Evolutionary conservation across 192 early-diverging fungal species (phyloP), one percentile per base, ranked within the genome.

Genomic region (Coemansia sp.): DNA sequence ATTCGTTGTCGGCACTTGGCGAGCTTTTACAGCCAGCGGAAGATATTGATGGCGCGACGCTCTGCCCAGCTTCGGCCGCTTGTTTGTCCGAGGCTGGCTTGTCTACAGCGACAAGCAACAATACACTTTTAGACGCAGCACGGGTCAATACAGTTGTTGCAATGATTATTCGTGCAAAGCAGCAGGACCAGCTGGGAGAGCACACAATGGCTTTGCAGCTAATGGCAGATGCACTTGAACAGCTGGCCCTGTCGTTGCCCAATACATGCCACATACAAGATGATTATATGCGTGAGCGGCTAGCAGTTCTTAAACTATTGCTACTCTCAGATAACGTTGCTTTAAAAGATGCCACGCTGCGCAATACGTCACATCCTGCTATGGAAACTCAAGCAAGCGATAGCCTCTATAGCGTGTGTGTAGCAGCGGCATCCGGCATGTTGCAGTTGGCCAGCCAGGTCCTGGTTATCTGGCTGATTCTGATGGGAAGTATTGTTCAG

Each of bases 151-250:
- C 50, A 12, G 66, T 62, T 0, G 58, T 76, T 42, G 62, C 73
- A 0, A 17, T 60, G 20, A 55, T 63, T 0, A 23, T 69, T 0
- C 58, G 66, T 9, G 73, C 73, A 8, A 62, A 55, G 14, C 73
- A 76, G 37, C 46, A 65, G 37, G 73, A 76, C 37, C 44, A 51
- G 30, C 7, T 43, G 6, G 73, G 73, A 2, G 54, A 58, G 16
- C 42, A 23, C 21, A 36, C 54, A 6, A 44, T 40, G 7, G 73
- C 73, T 4, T 53, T 40, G 10, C 39, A 38, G 21, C 40, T 76
- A 1, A 56, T 69, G 44, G 47, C 53, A 2, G 51, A 46, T 11
- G 58, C 51, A 0, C 34, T 69, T 3, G 59, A 66, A 23, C 50
- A 60, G 42, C 26, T 76, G 51, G 51, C 60, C n/a, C 14, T 41